Evolutionary conservation across 129 eudicot species (phyloP).

Genomic region (Gnaphalium uliginosum): DNA sequence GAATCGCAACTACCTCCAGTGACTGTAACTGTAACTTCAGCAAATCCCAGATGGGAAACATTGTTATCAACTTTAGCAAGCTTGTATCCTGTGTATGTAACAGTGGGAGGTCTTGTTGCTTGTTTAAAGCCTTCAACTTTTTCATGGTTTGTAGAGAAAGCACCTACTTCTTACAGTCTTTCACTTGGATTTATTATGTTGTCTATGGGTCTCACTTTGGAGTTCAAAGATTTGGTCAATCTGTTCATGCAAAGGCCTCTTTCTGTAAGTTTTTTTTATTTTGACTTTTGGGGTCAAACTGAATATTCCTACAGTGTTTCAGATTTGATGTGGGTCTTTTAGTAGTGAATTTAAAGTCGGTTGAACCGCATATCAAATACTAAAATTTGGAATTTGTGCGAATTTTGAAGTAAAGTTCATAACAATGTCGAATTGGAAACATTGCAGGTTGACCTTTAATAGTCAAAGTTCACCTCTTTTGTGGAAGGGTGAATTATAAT

Average conservation of each 20-base stretch:
- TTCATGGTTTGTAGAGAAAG: constrained; percentile 72
- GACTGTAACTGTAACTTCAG: background rate
- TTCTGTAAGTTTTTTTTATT: constrained; percentile 57
- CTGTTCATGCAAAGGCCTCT: constrained; percentile 73
- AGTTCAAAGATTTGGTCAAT: constrained; percentile 68
- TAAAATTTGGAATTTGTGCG: background rate
- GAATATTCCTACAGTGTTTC: background rate
- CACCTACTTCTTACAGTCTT: constrained; percentile 65
- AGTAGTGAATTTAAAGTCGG: background rate
- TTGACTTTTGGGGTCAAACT: constrained; percentile 11
- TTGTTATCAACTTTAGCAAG: constrained; percentile 70
- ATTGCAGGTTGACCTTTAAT: background rate
- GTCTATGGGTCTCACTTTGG: constrained; percentile 84
- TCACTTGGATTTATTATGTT: constrained; percentile 87
- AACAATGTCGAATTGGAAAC: background rate
- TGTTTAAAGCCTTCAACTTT: constrained; percentile 70
- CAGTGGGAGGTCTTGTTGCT: constrained; percentile 72
- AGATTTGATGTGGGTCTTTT: background rate
- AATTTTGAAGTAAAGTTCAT: background rate
- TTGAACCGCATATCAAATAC: background rate
- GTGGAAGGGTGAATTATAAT: constrained; percentile 5
- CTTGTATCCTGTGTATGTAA: constrained; percentile 82
- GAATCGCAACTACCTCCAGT: too few relatives aligned
- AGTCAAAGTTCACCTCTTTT: constrained; percentile 18
- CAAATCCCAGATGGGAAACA: constrained; percentile 52